Percentiles rank a stretch among this genome's conserved stretches.
phyloP scores from a whole-genome alignment of 495 filamentous ascomycete species.

The Bathelium albidoporum region DNA sequence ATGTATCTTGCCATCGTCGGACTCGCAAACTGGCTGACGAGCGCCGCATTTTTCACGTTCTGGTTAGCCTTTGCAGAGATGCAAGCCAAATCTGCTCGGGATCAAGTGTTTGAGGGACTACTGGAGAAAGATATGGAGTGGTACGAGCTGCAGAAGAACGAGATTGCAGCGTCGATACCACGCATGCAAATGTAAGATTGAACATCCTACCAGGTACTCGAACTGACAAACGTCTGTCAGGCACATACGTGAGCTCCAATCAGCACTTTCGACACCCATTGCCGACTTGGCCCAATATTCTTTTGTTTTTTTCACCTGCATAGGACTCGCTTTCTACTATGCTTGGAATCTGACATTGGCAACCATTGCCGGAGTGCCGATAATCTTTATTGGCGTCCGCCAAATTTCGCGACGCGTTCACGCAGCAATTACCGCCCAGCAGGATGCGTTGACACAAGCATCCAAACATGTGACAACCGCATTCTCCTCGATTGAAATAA shows the following conservation, averaged over 20 bases:
- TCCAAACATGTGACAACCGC: slow-evolving; percentile 63
- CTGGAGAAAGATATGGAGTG: slow-evolving; percentile 65
- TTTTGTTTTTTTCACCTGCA: slow-evolving; percentile 49
- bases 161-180: slow-evolving; percentile 60
- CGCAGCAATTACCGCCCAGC: slow-evolving; percentile 57
- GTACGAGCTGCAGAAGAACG: slow-evolving; percentile 67
- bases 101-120: slow-evolving; percentile 54
- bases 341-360: slow-evolving; percentile 81
- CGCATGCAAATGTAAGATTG: slow-evolving; percentile 59
- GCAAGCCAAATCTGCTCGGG: slow-evolving; percentile 57
- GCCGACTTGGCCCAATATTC: slow-evolving; percentile 56
- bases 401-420: slow-evolving; percentile 52
- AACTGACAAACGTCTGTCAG: slow-evolving; percentile 34
- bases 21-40: slow-evolving; percentile 50
- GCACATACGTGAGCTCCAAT: slow-evolving; percentile 72
- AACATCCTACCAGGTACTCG: not conserved
- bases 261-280: slow-evolving; percentile 65
- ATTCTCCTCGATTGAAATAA: slow-evolving; percentile 65
- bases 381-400: slow-evolving; percentile 50
- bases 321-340: slow-evolving; percentile 61
- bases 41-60: slow-evolving; percentile 49
- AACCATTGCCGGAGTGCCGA: slow-evolving; percentile 63
- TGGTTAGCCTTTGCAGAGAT: slow-evolving; percentile 76
- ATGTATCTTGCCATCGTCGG: slow-evolving; percentile 52
- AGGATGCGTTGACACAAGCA: slow-evolving; percentile 54